A percentile compares a stretch with the other conserved stretches of the same genome.
phyloP scores from a whole-genome alignment of 169 alveolate genomes.

The Theileria parva region DNA sequence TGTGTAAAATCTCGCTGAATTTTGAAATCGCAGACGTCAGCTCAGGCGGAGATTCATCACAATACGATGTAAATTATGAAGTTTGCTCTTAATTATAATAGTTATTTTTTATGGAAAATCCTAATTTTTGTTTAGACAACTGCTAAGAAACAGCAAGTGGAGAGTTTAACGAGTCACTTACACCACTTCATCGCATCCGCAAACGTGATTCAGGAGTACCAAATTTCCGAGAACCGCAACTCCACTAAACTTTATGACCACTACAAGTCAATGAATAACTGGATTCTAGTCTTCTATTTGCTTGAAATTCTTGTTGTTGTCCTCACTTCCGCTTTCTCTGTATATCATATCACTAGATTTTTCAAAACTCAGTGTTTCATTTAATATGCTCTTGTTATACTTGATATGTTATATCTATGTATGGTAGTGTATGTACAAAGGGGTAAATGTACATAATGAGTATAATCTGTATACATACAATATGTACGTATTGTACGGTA shows the following conservation, averaged over 20 bases:
- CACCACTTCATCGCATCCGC: constrained; percentile 40
- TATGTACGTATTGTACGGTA: too few relatives aligned
- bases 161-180: constrained; percentile 20
- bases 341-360: constrained; percentile 69
- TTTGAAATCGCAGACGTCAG: constrained; percentile 71
- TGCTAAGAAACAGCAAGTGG: constrained; percentile 53
- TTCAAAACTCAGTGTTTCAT: constrained; percentile 72
- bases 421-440: too few relatives aligned
- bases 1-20: constrained; percentile 66
- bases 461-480: too few relatives aligned
- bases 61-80: constrained; percentile 62
- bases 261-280: constrained; percentile 66
- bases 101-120: not conserved
- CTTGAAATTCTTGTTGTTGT: constrained; percentile 63
- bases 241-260: constrained; percentile 41
- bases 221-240: constrained; percentile 36
- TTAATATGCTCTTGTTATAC: constrained; percentile 28
- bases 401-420: too few relatives aligned
- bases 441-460: not conserved
- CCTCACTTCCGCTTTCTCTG: constrained; percentile 63
- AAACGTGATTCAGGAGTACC: constrained; percentile 69
- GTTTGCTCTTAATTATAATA: constrained; percentile 14
- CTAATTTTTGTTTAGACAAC: constrained; percentile 4
- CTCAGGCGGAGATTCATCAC: constrained; percentile 57
- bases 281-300: constrained; percentile 70